These are phyloP conservation scores for Drechslera avenae DNA, from an alignment of 2,329 filamentous ascomycete species.

Conservation along the genomic window DNA sequence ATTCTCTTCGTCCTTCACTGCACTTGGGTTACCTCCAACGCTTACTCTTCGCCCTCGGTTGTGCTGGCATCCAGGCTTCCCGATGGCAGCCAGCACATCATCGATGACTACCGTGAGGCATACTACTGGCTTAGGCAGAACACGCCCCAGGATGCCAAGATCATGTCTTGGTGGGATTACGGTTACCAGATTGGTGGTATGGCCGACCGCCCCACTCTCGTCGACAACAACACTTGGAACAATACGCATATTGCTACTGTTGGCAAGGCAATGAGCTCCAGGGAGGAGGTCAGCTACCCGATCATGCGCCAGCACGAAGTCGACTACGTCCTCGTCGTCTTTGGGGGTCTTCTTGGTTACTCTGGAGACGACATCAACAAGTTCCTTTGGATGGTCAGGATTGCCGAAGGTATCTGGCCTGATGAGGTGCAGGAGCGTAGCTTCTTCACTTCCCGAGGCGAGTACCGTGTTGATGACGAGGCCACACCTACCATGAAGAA, in stretches of 20 bases:
- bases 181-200: conserved; percentile 99
- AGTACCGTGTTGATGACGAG: conserved; percentile 92
- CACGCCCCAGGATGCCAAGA: conserved; percentile 90
- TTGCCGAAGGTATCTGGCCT: conserved; percentile 99
- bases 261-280: conserved; percentile 97
- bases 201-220: conserved; percentile 94
- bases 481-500: conserved; percentile 98
- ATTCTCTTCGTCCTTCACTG: conserved; percentile 95
- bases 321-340: conserved; percentile 97
- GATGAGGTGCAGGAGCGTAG: conserved; percentile 96
- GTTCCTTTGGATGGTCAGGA: conserved; percentile 99
- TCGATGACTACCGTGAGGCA: conserved; percentile 98
- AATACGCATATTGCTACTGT: conserved; percentile 99
- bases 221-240: conserved; percentile 99
- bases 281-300: conserved; percentile 96
- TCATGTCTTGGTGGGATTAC: conserved; percentile 99
- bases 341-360: conserved; percentile 93
- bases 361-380: conserved; percentile 99
- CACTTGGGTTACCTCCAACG: conserved; percentile 99
- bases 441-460: conserved; percentile 91
- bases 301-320: conserved; percentile 99
- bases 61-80: conserved; percentile 90
- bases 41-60: conserved; percentile 97
- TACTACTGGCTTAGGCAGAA: conserved; percentile 99
- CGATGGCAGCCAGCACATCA: conserved; percentile 96